Base-by-base conservation (phyloP, 2,329 filamentous ascomycete genomes). In the Emmonsiellopsis sp. region DNA sequence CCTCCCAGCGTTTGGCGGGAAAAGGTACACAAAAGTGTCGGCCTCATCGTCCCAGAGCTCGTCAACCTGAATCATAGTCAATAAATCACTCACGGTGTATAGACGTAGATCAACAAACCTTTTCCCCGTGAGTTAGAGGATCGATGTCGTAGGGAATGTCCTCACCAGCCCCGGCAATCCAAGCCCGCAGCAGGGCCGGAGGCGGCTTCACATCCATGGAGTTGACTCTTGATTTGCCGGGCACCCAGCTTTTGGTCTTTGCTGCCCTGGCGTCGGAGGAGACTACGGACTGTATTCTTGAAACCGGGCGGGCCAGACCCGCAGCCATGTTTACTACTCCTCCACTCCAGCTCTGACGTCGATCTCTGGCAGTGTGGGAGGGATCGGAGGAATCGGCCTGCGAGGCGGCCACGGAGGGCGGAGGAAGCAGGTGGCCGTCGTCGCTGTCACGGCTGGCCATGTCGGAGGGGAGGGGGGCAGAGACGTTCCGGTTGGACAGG, bases 1-100 rank as follows among this genome's bases (percentile, higher is more conserved):
- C 61, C 76, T 77, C 51, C 75, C 75, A 17, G 79, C 77, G 13
- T 71, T 77, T 42, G 77, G 72, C 1, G 82, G 80, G 60, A 81
- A 84, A 11, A 85, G 71, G 60, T 84, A 81, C n/a, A 85, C 73
- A 56, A 77, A 74, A 11, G 81, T 83, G 63, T 84, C 80, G n/a
- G 78, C 82, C 46, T 75, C 64, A 3, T 82, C 77, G 58, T 83
- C 79, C 82, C 82, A 85, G 7, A 85, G 65, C 60, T 85, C 82
- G 27, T 42, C 13, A n/a, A 59, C 50, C 57, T 59, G 21, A 27
- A 27, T 27, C 21, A 27, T 27, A 27, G 21, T 27, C 21, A 27
- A 27, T 27, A 27, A 27, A 27, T 27, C 5, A 5, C 5, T 3
- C 21, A 27, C 3, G 21, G 3, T 27, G 21, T 27, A 27, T 27